These are phyloP conservation scores for Blepharisma stoltei DNA, from an alignment of 73 alveolate species.

Conservation along the genomic window DNA sequence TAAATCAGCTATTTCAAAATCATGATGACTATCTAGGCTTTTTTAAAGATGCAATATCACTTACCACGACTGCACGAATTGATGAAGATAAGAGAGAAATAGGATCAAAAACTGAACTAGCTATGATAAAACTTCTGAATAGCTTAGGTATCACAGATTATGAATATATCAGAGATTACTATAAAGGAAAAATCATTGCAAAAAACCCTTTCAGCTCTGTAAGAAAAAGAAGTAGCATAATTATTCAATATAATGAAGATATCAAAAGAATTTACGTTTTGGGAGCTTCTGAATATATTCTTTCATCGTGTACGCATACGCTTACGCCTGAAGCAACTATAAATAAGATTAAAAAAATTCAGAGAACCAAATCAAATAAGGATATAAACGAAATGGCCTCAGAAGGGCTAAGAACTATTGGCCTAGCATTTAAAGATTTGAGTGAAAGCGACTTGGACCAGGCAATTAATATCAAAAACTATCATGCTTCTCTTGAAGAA, in stretches of 20 bases:
- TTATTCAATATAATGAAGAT: constrained; percentile 45
- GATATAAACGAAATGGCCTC: constrained; percentile 46
- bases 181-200: constrained; percentile 33
- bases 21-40: not conserved
- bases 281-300: constrained; percentile 12
- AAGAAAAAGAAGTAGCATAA: constrained; percentile 66
- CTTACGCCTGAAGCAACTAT: not conserved
- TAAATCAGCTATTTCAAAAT: not conserved
- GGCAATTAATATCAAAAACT: not conserved
- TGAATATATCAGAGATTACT: not conserved
- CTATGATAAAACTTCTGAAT: not conserved
- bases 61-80: not conserved
- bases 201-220: constrained; percentile 65
- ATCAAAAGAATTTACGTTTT: constrained; percentile 31
- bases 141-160: not conserved
- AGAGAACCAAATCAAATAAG: not conserved
- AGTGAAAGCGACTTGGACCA: constrained; percentile 1
- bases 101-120: not conserved
- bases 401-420: constrained; percentile 42
- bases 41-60: not conserved
- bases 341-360: not conserved
- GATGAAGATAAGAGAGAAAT: not conserved
- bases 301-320: not conserved
- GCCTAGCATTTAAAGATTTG: constrained; percentile 40
- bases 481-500: constrained; percentile 39